These are phyloP conservation scores for Earliella scabrosa DNA, from an alignment of 1,284 basidiomycete genomes.

Conservation along the genomic window DNA sequence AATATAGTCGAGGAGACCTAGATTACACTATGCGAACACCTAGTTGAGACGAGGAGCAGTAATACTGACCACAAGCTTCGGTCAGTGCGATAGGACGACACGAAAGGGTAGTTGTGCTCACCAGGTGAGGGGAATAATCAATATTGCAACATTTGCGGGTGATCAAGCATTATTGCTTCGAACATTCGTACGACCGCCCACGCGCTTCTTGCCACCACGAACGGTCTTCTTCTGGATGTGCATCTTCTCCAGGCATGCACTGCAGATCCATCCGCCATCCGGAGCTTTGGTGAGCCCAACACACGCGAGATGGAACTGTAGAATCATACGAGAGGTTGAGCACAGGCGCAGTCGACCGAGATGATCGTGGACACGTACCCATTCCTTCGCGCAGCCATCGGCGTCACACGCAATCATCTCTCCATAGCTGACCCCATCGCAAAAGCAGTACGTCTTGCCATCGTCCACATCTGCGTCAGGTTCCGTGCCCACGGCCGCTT, in stretches of 20 bases:
- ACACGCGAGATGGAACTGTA: slow-evolving; percentile 86
- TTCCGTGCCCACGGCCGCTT: slow-evolving; percentile 27
- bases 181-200: slow-evolving; percentile 15
- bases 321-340: slow-evolving; percentile 4
- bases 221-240: slow-evolving; percentile 43
- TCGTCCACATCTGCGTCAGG: slow-evolving; percentile 54
- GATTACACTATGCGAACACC: slow-evolving; percentile 13
- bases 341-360: not conserved
- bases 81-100: not conserved
- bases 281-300: slow-evolving; percentile 76
- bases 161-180: slow-evolving; percentile 15
- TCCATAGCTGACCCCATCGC: slow-evolving; percentile 85
- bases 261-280: slow-evolving; percentile 47
- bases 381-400: slow-evolving; percentile 87
- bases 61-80: not conserved
- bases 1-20: slow-evolving; percentile 2
- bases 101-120: not conserved
- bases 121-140: not conserved
- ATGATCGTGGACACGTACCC: slow-evolving; percentile 70
- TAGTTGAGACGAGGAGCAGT: not conserved
- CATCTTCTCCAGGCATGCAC: slow-evolving; percentile 53
- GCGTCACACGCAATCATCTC: slow-evolving; percentile 99
- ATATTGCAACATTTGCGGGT: no score
- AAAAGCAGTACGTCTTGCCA: slow-evolving; percentile 85
- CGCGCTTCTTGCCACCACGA: slow-evolving; percentile 54